Evolutionary conservation across 2,329 filamentous ascomycete genomes (phyloP), one percentile per base, ranked within the genome.

Genomic region (Calonectria pteridis): DNA sequence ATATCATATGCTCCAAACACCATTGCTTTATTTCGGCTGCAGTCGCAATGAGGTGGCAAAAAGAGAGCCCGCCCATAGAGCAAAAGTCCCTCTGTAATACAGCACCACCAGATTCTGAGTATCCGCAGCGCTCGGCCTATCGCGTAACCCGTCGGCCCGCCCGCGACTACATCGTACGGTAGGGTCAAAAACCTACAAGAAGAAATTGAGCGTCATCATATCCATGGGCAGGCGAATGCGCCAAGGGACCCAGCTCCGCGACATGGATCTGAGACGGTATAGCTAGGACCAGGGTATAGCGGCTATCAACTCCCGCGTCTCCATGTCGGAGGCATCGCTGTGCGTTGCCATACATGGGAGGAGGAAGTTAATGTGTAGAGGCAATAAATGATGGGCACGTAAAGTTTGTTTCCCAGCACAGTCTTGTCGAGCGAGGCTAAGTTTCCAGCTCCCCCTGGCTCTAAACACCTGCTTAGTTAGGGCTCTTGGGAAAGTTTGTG

Each of bases 221-320:
- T 28, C 55, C 55, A 28, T 28, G 23, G 55, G 23, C 55, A 40
- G 14, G 35, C 55, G 35, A 62, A 62, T 62, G 35, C 33, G 55
- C 55, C 55, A 14, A 31, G 20, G 31, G 35, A 28, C 33, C 35
- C 55, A 62, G 33, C 55, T 62, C 23, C 26, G 55, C 23, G 55
- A 40, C 55, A 62, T 62, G 55, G 55, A 37, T 35, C 29, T 31
- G n/a, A 59, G 33, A 16, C 55, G 55, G 55, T 37, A 59, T 46
- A 14, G 26, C 69, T 9, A 67, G 63, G 69, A 43, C 66, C 55
- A 73, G 59, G 66, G 43, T 63, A 49, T 29, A 40, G 55, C 59
- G 31, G 66, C 49, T 73, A 40, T 65, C 58, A 73, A 59, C 43
- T 50, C 18, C 43, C 29, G 35, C 35, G 23, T 62, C 62, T 71